Evolutionary conservation across 2,329 filamentous ascomycete species (phyloP).

Genomic region (Colletotrichum sp.): DNA sequence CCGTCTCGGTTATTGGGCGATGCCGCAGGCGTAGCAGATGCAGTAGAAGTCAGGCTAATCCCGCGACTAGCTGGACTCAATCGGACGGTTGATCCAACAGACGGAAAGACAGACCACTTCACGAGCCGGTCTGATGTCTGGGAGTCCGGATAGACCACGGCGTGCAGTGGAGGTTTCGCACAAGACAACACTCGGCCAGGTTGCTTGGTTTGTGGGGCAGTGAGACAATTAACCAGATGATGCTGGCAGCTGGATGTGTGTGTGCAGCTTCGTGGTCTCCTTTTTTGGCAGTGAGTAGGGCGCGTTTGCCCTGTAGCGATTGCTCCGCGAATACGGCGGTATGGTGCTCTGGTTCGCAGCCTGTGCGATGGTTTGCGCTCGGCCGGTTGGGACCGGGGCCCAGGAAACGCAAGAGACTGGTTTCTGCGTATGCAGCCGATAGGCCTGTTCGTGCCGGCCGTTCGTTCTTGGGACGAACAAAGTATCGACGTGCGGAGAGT

Average conservation of each 20-base stretch:
- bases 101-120: neutral
- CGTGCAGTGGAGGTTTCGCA: neutral
- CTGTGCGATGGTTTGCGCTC: conserved; percentile 2
- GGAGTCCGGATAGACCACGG: neutral
- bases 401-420: conserved; percentile 21
- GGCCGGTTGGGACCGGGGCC: conserved; percentile 30
- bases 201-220: conserved; percentile 2
- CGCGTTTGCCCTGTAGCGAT: conserved; percentile 13
- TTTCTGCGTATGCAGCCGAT: conserved; percentile 9
- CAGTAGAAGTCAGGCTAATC: neutral
- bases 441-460: conserved; percentile 4
- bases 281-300: neutral
- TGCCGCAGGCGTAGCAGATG: conserved; percentile 9
- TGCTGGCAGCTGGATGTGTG: conserved; percentile 11
- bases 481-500: neutral
- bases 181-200: neutral
- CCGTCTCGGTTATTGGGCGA: neutral
- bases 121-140: neutral
- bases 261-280: conserved; percentile 2
- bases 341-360: neutral
- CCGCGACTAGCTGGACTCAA: neutral
- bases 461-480: conserved; percentile 18
- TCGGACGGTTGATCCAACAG: neutral
- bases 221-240: conserved; percentile 10
- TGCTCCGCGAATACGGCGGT: neutral